Conservation (phyloP, 495 filamentous ascomycete species). For the Amphirosellinia nigrospora region DNA sequence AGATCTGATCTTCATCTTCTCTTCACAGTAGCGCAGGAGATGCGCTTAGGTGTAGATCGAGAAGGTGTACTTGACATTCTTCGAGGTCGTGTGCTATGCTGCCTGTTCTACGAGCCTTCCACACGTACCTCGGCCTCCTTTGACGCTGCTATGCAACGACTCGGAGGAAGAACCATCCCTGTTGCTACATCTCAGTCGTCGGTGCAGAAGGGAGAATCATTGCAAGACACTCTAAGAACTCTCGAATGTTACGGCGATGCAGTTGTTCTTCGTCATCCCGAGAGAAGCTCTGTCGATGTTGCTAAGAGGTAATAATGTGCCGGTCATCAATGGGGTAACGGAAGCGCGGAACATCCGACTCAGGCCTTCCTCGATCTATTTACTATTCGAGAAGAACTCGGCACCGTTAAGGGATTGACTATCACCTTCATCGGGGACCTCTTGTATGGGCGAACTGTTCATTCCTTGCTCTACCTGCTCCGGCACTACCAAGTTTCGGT, state of each 20-base stretch:
- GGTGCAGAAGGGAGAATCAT: slow-evolving; percentile 88
- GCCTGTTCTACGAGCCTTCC: slow-evolving; percentile 96
- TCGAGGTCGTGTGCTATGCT: slow-evolving; percentile 82
- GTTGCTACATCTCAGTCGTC: slow-evolving; percentile 82
- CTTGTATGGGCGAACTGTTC: slow-evolving; percentile 89
- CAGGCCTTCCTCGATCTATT: slow-evolving; percentile 99
- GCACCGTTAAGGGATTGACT: slow-evolving; percentile 89
- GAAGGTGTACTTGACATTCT: slow-evolving; percentile 88
- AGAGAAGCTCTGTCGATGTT: slow-evolving; percentile 73
- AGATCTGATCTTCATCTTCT: slow-evolving; percentile 87
- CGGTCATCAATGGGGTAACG: slow-evolving; percentile 98
- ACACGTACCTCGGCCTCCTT: slow-evolving; percentile 96
- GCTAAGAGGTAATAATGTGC: slow-evolving; percentile 87
- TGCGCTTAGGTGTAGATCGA: slow-evolving; percentile 89
- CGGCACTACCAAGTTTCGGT: slow-evolving; percentile 92
- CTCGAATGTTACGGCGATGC: slow-evolving; percentile 94
- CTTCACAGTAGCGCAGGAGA: slow-evolving; percentile 95
- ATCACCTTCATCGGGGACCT: slow-evolving; percentile 97
- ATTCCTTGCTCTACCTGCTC: slow-evolving; percentile 91
- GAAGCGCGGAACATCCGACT: slow-evolving; percentile 92
- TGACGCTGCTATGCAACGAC: slow-evolving; percentile 96
- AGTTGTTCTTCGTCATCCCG: slow-evolving; percentile 90
- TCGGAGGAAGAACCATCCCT: slow-evolving; percentile 81
- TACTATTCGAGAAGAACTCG: slow-evolving; percentile 96
- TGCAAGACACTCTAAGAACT: slow-evolving; percentile 92